Conservation (phyloP, 2,329 filamentous ascomycete genomes). For the Daldinia sp. region DNA sequence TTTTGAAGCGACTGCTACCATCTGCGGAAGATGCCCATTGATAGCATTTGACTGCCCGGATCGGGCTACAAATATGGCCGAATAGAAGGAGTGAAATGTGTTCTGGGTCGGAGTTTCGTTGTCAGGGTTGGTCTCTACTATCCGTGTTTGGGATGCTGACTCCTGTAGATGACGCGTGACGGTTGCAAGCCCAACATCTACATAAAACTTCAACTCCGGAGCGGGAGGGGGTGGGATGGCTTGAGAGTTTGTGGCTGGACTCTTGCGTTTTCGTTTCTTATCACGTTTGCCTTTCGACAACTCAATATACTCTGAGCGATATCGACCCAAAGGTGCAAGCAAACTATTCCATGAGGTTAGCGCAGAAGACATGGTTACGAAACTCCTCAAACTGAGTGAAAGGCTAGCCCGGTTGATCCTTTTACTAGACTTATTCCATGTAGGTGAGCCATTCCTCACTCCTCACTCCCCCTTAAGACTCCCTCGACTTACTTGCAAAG, state of each 20-base stretch:
- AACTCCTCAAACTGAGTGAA: not conserved
- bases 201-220: constrained; percentile 62
- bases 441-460: not conserved
- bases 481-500: constrained; percentile 66
- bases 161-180: constrained; percentile 68
- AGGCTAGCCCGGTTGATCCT: not conserved
- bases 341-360: constrained; percentile 56
- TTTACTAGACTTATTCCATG: not conserved
- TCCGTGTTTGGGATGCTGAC: constrained; percentile 41
- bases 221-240: constrained; percentile 44
- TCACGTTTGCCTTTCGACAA: constrained; percentile 69
- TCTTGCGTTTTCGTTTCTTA: constrained; percentile 60
- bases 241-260: constrained; percentile 31
- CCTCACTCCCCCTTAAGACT: not conserved
- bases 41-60: constrained; percentile 66
- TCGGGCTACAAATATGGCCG: constrained; percentile 65
- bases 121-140: not conserved
- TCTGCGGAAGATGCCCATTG: constrained; percentile 66
- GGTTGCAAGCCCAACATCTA: constrained; percentile 71
- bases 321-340: constrained; percentile 68
- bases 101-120: not conserved
- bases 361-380: not conserved
- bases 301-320: constrained; percentile 62
- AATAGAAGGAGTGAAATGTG: constrained; percentile 49
- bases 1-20: constrained; percentile 60